These are phyloP conservation scores for Alternaria longipes DNA, from an alignment of 2,329 filamentous ascomycete species.

Conservation along the genomic window DNA sequence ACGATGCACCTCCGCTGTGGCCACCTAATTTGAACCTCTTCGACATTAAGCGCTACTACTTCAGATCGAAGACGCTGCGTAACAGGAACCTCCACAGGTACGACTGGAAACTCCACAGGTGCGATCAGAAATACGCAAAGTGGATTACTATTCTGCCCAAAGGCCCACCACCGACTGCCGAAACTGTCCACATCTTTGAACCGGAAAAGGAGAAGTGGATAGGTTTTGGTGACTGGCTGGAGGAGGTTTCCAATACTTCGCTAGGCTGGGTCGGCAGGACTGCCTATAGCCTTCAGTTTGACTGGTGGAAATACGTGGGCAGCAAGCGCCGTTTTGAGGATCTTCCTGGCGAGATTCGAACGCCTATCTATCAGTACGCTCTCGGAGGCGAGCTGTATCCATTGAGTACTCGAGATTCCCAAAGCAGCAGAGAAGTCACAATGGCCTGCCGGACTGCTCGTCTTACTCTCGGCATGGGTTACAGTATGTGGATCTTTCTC, in stretches of 20 bases:
- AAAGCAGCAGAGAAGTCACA: too few relatives aligned
- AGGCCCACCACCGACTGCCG: not conserved
- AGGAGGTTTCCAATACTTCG: not conserved
- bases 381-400: not conserved
- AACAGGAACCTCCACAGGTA: too few relatives aligned
- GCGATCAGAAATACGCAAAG: not conserved
- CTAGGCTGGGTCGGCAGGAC: not conserved
- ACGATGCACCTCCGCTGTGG: not conserved
- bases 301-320: not conserved
- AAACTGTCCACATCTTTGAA: not conserved
- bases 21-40: not conserved
- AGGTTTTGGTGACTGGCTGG: not conserved
- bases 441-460: too few relatives aligned
- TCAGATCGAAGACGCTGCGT: not conserved
- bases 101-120: too few relatives aligned
- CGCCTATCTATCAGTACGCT: not conserved
- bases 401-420: not conserved
- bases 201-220: not conserved
- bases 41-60: constrained; percentile 1
- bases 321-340: not conserved
- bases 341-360: not conserved
- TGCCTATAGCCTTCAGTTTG: not conserved
- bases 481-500: too few relatives aligned
- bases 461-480: too few relatives aligned
- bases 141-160: not conserved